Evolutionary conservation across 495 filamentous ascomycete species (phyloP).

Genomic region (Chaetomium fimeti): DNA sequence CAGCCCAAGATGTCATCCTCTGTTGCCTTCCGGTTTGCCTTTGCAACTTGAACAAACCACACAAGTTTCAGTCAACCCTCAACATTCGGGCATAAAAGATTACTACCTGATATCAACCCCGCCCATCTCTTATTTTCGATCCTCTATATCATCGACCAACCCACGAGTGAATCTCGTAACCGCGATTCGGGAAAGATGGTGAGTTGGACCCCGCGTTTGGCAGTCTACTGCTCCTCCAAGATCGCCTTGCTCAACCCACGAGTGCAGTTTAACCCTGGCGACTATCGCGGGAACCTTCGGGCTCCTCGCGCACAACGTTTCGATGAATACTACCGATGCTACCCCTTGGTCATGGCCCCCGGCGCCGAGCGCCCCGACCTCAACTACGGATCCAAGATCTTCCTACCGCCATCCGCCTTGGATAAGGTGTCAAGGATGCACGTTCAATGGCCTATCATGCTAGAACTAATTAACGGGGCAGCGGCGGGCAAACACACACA

Average conservation of each 20-base stretch:
- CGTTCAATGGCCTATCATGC: constrained; percentile 95
- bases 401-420: constrained; percentile 89
- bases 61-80: background rate
- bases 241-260: constrained; percentile 23
- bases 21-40: constrained; percentile 2
- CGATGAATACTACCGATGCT: constrained; percentile 96
- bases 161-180: background rate
- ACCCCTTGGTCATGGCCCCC: constrained; percentile 91
- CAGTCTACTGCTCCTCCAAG: background rate
- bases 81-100: background rate
- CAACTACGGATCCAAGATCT: constrained; percentile 96
- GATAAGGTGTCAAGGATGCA: constrained; percentile 96
- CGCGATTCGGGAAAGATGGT: constrained; percentile 8
- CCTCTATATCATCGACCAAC: background rate
- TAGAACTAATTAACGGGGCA: constrained; percentile 87
- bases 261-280: constrained; percentile 42
- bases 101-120: background rate
- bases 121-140: background rate
- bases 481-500: constrained; percentile 76
- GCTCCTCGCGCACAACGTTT: constrained; percentile 58
- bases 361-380: constrained; percentile 84
- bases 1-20: constrained; percentile 11
- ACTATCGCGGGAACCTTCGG: constrained; percentile 48
- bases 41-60: background rate
- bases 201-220: background rate